Evolutionary conservation across 78 protist genomes (phyloP).

Genomic region (Polysphondylium violaceum): DNA sequence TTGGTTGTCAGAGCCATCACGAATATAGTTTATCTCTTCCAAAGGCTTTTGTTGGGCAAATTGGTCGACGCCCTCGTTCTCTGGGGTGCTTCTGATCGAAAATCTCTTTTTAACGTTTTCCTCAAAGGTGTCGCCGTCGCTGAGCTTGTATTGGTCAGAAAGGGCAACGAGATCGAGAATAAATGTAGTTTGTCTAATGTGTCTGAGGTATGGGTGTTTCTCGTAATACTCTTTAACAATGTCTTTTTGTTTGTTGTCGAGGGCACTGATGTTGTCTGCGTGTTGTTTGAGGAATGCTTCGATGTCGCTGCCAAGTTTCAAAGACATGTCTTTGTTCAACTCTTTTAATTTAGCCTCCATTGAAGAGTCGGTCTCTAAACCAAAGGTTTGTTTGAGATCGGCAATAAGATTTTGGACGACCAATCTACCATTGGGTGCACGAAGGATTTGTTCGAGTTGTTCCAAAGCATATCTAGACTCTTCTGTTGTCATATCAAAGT

Average conservation of each 20-base stretch:
- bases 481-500: slow-evolving; percentile 5
- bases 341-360: slow-evolving; percentile 2
- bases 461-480: slow-evolving; percentile 8
- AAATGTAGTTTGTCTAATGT: slow-evolving; percentile 33
- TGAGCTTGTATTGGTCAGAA: slow-evolving; percentile 1
- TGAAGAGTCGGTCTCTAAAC: slow-evolving; percentile 10
- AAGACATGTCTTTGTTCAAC: background rate
- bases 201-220: slow-evolving; percentile 44
- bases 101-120: slow-evolving; percentile 7
- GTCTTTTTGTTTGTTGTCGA: background rate
- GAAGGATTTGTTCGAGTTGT: background rate
- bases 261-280: background rate
- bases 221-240: slow-evolving; percentile 20
- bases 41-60: background rate
- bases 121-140: slow-evolving; percentile 1
- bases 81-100: background rate
- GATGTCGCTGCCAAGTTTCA: slow-evolving; percentile 17
- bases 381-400: slow-evolving; percentile 25
- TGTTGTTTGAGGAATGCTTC: slow-evolving; percentile 25
- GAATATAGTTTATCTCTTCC: background rate
- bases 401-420: slow-evolving; percentile 1
- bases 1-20: slow-evolving; percentile 1
- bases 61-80: background rate
- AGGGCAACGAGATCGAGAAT: slow-evolving; percentile 46
- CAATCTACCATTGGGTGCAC: slow-evolving; percentile 14